phyloP scores from a whole-genome alignment of 2,329 filamentous ascomycete genomes.

The Colletotrichum sp. region DNA sequence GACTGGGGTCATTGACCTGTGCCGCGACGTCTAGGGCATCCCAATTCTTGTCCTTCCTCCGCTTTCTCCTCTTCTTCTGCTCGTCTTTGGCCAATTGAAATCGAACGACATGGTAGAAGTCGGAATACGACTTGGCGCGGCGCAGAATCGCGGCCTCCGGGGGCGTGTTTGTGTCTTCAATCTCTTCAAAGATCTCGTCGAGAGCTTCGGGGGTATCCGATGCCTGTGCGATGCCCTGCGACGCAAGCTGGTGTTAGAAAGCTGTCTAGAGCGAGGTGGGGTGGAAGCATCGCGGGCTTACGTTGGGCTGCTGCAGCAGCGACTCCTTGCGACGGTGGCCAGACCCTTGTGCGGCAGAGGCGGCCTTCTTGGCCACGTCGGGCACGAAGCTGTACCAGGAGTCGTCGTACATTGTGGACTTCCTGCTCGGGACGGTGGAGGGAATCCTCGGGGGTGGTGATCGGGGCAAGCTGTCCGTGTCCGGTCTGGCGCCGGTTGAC shows the following conservation, averaged over 20 bases:
- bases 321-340: constrained; percentile 73
- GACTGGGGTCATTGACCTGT: constrained; percentile 23
- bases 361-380: constrained; percentile 58
- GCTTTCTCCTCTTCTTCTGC: constrained; percentile 41
- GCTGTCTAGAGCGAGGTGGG: constrained; percentile 20
- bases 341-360: constrained; percentile 45
- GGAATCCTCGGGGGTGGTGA: not conserved
- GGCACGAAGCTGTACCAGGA: constrained; percentile 83
- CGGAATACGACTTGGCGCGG: constrained; percentile 78
- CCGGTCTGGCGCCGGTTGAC: not conserved
- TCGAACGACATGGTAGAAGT: constrained; percentile 71
- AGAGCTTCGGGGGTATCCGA: constrained; percentile 60
- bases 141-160: constrained; percentile 69
- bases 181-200: constrained; percentile 62
- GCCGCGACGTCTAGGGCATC: constrained; percentile 52
- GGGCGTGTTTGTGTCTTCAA: constrained; percentile 60
- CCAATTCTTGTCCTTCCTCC: constrained; percentile 48
- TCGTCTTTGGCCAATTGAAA: constrained; percentile 61
- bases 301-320: constrained; percentile 70
- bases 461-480: not conserved
- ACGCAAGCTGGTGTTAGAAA: constrained; percentile 9
- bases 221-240: constrained; percentile 58
- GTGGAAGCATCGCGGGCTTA: constrained; percentile 39
- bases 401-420: constrained; percentile 75
- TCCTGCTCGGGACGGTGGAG: not conserved